Conservation (phyloP, 495 filamentous ascomycete genomes). For the Xylaria venustula region DNA sequence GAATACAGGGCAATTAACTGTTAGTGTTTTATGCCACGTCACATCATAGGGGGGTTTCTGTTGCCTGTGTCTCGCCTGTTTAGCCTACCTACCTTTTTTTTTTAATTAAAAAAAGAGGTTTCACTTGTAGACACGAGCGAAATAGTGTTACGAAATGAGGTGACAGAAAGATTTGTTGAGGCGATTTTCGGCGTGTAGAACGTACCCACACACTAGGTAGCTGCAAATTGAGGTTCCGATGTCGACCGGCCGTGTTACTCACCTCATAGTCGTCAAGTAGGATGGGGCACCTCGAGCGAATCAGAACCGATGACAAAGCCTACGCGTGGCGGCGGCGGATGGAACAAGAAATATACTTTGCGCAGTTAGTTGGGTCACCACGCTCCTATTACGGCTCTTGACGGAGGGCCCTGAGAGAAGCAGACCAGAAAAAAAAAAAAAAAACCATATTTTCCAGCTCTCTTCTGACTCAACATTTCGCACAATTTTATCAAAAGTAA, state of each 20-base stretch:
- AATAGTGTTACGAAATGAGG: not conserved
- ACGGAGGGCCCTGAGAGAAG: not conserved
- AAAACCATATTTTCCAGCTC: not conserved
- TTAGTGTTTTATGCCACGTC: no score
- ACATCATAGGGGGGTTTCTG: no score
- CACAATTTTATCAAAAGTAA: not conserved
- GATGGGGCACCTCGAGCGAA: not conserved
- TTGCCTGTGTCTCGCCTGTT: no score
- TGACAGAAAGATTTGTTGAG: not conserved
- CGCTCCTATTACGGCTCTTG: not conserved
- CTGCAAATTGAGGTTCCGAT: not conserved
- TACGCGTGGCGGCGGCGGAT: not conserved
- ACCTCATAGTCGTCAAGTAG: not conserved
- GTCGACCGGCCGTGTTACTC: not conserved
- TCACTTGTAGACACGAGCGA: no score
- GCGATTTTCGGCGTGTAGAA: not conserved
- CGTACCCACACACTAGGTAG: not conserved
- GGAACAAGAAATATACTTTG: not conserved
- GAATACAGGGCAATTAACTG: no score
- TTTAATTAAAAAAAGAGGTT: no score
- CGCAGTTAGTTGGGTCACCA: no score
- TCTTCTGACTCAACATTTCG: constrained; percentile 1
- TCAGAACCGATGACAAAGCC: not conserved
- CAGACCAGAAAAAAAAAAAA: not conserved
- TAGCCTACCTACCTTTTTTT: no score